Evolutionary conservation across 768 basidiomycete species (phyloP).

Genomic region (Boletus reticulatus): DNA sequence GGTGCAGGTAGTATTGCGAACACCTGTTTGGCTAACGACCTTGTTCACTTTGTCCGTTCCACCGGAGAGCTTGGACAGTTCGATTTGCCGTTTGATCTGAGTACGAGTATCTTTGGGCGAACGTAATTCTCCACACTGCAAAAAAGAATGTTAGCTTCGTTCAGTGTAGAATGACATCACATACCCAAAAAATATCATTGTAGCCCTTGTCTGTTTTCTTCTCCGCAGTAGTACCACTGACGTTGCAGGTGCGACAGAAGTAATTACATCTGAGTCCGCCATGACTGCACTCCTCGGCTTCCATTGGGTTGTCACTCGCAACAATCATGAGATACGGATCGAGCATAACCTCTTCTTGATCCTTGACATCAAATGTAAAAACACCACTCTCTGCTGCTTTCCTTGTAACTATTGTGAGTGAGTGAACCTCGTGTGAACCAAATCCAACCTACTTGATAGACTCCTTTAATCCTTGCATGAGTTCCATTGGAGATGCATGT

Average conservation of each 20-base stretch:
- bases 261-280: conserved; percentile 32
- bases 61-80: conserved; percentile 1
- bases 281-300: conserved; percentile 34
- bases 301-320: conserved; percentile 37
- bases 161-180: too few species aligned
- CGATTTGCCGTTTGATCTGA: conserved; percentile 5
- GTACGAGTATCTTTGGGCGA: conserved; percentile 1
- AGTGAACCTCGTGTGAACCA: too few species aligned
- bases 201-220: conserved; percentile 29
- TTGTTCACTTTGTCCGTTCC: conserved; percentile 10
- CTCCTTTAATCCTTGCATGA: conserved; percentile 31
- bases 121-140: conserved; percentile 4
- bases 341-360: conserved; percentile 21
- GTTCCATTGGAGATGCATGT: conserved; percentile 33
- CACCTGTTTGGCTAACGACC: conserved; percentile 36
- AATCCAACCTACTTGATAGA: conserved; percentile 18
- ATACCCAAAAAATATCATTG: conserved; percentile 18
- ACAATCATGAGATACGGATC: conserved; percentile 23
- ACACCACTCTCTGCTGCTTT: conserved; percentile 1
- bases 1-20: conserved; percentile 30
- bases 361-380: conserved; percentile 20
- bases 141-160: too few species aligned
- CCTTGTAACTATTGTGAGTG: background rate
- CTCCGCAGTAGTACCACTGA: conserved; percentile 23
- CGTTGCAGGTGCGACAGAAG: conserved; percentile 34